Conservation (phyloP, 2,329 filamentous ascomycete species). For the Periconia sp. region DNA sequence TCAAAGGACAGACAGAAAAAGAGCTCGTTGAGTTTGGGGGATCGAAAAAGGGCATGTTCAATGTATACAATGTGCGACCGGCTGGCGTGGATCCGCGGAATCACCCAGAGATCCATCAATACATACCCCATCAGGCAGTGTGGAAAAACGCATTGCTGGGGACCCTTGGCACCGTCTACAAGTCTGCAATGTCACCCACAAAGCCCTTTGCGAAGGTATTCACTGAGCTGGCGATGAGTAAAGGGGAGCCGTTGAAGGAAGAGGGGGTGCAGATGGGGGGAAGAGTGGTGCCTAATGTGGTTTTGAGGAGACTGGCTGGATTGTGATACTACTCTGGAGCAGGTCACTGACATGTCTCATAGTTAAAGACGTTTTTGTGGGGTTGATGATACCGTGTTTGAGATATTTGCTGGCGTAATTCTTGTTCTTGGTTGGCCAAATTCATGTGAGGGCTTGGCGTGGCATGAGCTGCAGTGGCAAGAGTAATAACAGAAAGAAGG, state of each 20-base stretch:
- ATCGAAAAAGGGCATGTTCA: constrained; percentile 49
- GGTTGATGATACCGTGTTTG: no score
- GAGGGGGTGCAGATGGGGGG: constrained; percentile 44
- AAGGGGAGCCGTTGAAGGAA: constrained; percentile 45
- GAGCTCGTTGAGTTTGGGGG: constrained; percentile 57
- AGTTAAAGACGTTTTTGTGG: no score
- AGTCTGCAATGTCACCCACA: constrained; percentile 47
- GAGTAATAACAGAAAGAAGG: no score
- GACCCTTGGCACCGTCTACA: constrained; percentile 29
- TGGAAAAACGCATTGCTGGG: constrained; percentile 23
- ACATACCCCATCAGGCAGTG: constrained; percentile 27
- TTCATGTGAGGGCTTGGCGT: no score
- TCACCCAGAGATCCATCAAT: constrained; percentile 46
- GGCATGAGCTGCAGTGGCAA: no score
- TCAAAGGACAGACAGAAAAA: constrained; percentile 69
- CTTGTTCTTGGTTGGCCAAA: no score
- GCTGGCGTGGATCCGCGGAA: constrained; percentile 57
- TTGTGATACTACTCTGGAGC: background rate
- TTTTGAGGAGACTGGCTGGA: constrained; percentile 43
- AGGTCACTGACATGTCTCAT: no score
- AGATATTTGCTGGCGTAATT: no score
- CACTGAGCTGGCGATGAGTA: constrained; percentile 52
- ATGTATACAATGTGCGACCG: constrained; percentile 61
- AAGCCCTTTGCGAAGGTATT: constrained; percentile 51
- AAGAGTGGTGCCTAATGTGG: constrained; percentile 43